Base-by-base conservation (phyloP, 169 alveolate genomes). In the Cryptosporidium felis region DNA sequence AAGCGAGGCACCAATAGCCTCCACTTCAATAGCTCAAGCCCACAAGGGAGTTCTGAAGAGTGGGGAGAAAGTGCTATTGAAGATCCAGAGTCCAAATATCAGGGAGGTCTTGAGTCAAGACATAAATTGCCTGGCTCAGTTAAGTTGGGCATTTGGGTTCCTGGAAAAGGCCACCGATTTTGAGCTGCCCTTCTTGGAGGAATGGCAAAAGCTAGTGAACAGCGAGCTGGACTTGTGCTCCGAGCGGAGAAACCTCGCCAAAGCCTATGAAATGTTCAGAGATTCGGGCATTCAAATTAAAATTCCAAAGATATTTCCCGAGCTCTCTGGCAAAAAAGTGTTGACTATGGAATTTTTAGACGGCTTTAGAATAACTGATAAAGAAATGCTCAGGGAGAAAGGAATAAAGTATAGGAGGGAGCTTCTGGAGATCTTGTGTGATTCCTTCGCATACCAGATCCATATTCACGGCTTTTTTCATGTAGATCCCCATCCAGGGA, bases 401-500 rank as follows among this genome's bases (percentile, higher is more conserved):
- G 65, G 44, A 56, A 41, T 60, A 26, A 88, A 89, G 5, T 90
- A 91, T 60, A 26, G 63, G 41, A 47, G 79, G 36, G 91, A 79
- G 34, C 67, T 91, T 32, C 59, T 89, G 89, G 79, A 59, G 45
- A 58, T 56, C 41, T 56, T 91, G 10, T 85, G 93, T 82, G 93
- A 91, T 82, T 66, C 91, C 41, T 91, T 91, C 61, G 94, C 94
- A 32, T 91, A 91, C 53, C 94, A 89, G 44, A 85, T 91, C 3
- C 94, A 91, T 58, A 89, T 91, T 40, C 88, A 89, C 44, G 97
- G 96, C 12, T 91, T 90, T 62, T 93, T 95, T 53, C 97, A 95
- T 80, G 96, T 95, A n/a, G 97, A 95, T 56, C 97, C 97, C 1
- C 97, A 95, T 66, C 97, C 97, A 5, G 97, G 97, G 10, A 95